Percentiles rank a stretch among this genome's conserved stretches.
Evolutionary conservation across 225 moss, liverwort and hornwort species (phyloP).

Genomic region (Neckera pumila): DNA sequence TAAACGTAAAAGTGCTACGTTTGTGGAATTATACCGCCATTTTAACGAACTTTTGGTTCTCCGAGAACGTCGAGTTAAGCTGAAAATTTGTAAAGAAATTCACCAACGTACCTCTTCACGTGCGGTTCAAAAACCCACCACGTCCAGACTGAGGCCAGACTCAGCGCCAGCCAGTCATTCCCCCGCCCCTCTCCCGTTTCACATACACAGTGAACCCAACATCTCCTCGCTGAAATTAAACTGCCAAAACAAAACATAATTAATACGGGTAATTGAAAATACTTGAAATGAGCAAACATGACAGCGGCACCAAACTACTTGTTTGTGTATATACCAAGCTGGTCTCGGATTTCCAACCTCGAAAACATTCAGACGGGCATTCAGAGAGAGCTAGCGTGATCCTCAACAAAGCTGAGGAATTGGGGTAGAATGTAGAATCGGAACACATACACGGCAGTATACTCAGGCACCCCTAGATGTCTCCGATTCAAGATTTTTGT

Average conservation of each 20-base stretch:
- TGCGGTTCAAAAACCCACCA: neutral
- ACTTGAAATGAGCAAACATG: neutral
- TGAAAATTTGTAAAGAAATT: neutral
- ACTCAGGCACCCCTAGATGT: neutral
- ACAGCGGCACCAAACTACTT: neutral
- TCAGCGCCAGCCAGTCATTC: neutral
- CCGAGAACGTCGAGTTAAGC: neutral
- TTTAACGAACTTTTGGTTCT: no score
- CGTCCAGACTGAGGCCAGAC: neutral
- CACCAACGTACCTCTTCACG: neutral
- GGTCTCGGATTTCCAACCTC: neutral
- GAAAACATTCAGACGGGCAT: neutral
- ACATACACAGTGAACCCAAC: neutral
- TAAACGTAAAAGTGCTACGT: no score
- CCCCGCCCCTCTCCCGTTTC: neutral
- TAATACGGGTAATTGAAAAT: neutral
- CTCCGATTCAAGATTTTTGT: neutral
- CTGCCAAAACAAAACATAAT: neutral
- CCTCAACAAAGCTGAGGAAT: neutral
- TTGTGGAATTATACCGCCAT: no score
- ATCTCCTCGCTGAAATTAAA: neutral
- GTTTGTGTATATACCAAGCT: neutral
- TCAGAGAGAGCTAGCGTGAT: neutral
- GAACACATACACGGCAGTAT: no score
- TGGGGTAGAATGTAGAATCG: neutral